Evolutionary conservation across 768 basidiomycete species (phyloP), one percentile per base, ranked within the genome.

Genomic region (Tephrocybe sp.): DNA sequence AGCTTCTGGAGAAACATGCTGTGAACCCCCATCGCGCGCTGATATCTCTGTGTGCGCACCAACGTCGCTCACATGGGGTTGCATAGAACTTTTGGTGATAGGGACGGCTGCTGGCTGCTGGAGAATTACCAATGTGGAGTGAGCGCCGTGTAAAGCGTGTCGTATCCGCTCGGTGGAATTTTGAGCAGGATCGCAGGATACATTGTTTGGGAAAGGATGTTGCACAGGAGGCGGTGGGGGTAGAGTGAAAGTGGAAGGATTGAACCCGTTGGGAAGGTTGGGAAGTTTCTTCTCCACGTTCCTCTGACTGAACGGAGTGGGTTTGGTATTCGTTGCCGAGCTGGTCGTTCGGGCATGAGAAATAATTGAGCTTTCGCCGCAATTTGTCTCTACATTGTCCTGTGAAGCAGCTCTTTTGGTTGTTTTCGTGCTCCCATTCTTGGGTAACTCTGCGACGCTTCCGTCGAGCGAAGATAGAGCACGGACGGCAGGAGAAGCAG

Each of bases 391-490:
- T 54, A 19, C 34, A 23, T 26, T 17, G 20, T 39, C 44, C 31
- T 17, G 26, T 19, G n/a, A 50, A 4, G 22, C 16, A 13, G 33
- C n/a, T n/a, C 14, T 13, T 39, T 49, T 8, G 12, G 39, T 40
- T 26, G 8, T 30, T 42, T 40, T 45, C 39, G 20, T 35, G 31
- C 19, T 19, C 38, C 32, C 12, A 30, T 5, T 36, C 40, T n/a
- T 16, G 45, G 34, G 34, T 31, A 31, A 42, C 36, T 45, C 40
- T 39, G 13, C 50, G 48, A 5, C 50, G 44, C 19, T 50, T 52
- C 26, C 51, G 22, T 40, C 39, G 50, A 26, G 34, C 31, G 22
- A n/a, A 26, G 4, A 23, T 1, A 22, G 4, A 16, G 35, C n/a
- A 11, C 40, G 49, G 11, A 35, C 49, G 36, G 49, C 36, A 13